Percentiles rank a stretch among this genome's conserved stretches.
Evolutionary conservation across 768 basidiomycete species (phyloP).

Genomic region (Paxillus involutus): DNA sequence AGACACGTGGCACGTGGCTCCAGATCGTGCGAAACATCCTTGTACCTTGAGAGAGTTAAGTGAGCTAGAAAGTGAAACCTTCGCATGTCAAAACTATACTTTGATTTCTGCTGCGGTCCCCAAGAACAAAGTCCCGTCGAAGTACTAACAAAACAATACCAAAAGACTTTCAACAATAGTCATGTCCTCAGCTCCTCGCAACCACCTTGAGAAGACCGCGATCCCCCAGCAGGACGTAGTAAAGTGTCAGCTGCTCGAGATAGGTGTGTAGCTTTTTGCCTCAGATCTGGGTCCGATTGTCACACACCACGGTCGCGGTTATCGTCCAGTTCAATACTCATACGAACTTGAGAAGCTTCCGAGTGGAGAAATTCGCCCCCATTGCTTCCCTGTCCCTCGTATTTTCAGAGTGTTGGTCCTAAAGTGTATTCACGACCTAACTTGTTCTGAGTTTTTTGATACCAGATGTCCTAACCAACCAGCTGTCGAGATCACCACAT

Average conservation of each 20-base stretch:
- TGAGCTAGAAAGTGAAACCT: not conserved
- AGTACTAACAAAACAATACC: too few relatives aligned
- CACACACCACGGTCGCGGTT: constrained; percentile 2
- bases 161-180: not conserved
- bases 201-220: not conserved
- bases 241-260: constrained; percentile 63
- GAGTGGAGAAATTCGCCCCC: constrained; percentile 32
- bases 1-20: constrained; percentile 23
- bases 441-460: constrained; percentile 4
- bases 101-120: not conserved
- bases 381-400: constrained; percentile 75
- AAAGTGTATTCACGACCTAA: constrained; percentile 1
- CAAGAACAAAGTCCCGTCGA: not conserved
- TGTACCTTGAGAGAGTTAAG: constrained; percentile 12
- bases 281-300: not conserved
- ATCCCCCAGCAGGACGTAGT: constrained; percentile 11
- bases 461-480: constrained; percentile 64
- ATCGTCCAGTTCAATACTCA: constrained; percentile 52
- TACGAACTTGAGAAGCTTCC: constrained; percentile 46
- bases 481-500: constrained; percentile 68
- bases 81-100: not conserved
- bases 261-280: constrained; percentile 30
- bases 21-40: constrained; percentile 23
- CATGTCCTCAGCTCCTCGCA: not conserved
- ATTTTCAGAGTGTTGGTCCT: constrained; percentile 66